phyloP scores from a whole-genome alignment of 257 asterid species.

The Penstemon eatonii region DNA sequence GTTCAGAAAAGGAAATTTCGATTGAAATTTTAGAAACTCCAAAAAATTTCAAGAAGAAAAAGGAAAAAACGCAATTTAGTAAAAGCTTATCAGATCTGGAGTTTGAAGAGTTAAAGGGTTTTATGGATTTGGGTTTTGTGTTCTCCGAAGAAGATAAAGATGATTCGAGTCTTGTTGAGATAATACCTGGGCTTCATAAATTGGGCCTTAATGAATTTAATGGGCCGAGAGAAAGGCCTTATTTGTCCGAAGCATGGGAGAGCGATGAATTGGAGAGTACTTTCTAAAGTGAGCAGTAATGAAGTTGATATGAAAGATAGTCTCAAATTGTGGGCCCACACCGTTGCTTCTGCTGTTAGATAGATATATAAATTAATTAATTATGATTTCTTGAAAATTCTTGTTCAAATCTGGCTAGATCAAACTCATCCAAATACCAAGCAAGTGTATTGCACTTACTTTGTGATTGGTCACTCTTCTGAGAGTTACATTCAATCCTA shows the following conservation, averaged over 20 bases:
- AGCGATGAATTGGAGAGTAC: conserved; percentile 48
- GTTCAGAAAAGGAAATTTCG: conserved; percentile 36
- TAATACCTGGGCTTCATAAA: conserved; percentile 73
- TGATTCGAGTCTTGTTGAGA: conserved; percentile 47
- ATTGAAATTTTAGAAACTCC: conserved; percentile 25
- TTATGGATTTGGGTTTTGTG: conserved; percentile 76
- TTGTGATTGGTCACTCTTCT: too few relatives aligned
- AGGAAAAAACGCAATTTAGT: conserved; percentile 29
- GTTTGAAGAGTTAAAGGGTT: conserved; percentile 70
- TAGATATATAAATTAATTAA: not conserved
- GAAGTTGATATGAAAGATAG: conserved; percentile 60
- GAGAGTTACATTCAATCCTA: too few relatives aligned
- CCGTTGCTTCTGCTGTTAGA: conserved; percentile 70
- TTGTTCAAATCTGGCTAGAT: too few relatives aligned
- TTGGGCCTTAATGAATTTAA: conserved; percentile 36
- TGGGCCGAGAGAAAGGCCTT: conserved; percentile 52
- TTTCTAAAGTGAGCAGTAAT: conserved; percentile 24
- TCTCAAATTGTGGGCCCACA: conserved; percentile 80
- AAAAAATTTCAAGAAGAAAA: not conserved
- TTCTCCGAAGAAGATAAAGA: conserved; percentile 60
- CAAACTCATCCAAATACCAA: too few relatives aligned
- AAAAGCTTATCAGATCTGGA: conserved; percentile 81
- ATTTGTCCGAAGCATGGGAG: conserved; percentile 84
- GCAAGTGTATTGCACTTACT: too few relatives aligned
- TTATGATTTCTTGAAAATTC: too few relatives aligned